A percentile compares a stretch with the other conserved stretches of the same genome.
Conservation (phyloP, 352 stramenopile genomes). For the Nothophytophthora sp. region DNA sequence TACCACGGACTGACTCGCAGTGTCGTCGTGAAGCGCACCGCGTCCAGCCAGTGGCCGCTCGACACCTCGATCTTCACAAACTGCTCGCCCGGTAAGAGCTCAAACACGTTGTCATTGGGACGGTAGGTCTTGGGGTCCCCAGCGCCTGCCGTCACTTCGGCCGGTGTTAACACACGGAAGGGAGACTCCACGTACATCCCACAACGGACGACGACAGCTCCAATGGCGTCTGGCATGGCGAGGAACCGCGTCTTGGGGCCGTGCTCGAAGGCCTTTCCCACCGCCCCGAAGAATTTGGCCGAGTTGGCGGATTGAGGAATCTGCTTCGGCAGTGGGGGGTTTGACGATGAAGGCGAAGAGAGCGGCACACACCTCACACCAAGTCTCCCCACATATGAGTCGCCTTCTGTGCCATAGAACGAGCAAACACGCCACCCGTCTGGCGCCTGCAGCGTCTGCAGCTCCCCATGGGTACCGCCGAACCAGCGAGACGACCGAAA, state of each 20-base stretch:
- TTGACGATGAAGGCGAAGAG: background rate
- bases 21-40: constrained; percentile 26
- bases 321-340: background rate
- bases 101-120: constrained; percentile 31
- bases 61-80: constrained; percentile 22
- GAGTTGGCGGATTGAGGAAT: too few species aligned
- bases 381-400: constrained; percentile 35
- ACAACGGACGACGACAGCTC: constrained; percentile 26
- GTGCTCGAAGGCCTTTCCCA: constrained; percentile 1
- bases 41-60: constrained; percentile 36
- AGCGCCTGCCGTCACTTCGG: constrained; percentile 3
- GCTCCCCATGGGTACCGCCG: constrained; percentile 38
- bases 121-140: constrained; percentile 6
- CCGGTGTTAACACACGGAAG: constrained; percentile 14
- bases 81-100: constrained; percentile 26
- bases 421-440: constrained; percentile 29
- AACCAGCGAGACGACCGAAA: constrained; percentile 38
- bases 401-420: constrained; percentile 38
- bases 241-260: background rate
- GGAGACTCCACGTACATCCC: constrained; percentile 19
- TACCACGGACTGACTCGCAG: too few species aligned
- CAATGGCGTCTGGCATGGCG: background rate
- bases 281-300: background rate
- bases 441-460: constrained; percentile 28
- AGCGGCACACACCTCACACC: constrained; percentile 27